Evolutionary conservation across 768 basidiomycete genomes (phyloP), one percentile per base, ranked within the genome.

Genomic region (Xerocomus potaroensis): DNA sequence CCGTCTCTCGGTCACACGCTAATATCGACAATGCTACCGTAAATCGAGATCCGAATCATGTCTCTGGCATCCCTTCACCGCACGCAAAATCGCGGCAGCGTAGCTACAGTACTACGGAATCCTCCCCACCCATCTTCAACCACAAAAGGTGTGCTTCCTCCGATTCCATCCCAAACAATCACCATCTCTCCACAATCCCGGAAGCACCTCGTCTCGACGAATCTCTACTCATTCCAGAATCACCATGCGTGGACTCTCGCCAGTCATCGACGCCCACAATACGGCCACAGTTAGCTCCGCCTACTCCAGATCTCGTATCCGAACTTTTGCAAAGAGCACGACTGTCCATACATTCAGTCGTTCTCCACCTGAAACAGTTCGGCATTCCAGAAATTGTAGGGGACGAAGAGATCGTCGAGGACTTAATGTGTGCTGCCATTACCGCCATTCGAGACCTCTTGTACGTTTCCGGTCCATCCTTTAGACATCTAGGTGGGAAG

Each of bases 371-470:
- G 16, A 77, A 77, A 53, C 57, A 73, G 8, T 68, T 74, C 54
- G 72, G 72, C 36, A 50, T 73, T 11, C 66, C 72, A 7, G 75
- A 77, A 24, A 66, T 68, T 39, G 61, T 70, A 3, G 78, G 78
- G 43, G 78, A 85, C 43, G 79, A 80, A 55, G 64, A 69, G 32
- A 69, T 72, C 45, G 75, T 88, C 58, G 81, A 88, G 50, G 69
- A 72, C 21, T 71, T 84, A 21, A 81, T 89, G 37, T 65, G 74
- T 36, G 65, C 68, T 23, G 77, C 80, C 12, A 82, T 90, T 27
- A 68, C 79, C 2, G 69, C 80, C 8, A 81, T 88, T 34, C 80
- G 87, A 30, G 81, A 86, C 55, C 74, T 89, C 24, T 73, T 90
- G 12, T 88, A 84, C 51, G 72, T 81, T 16, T 72, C 81, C 22